Conservation (phyloP, 805 yeast species). For the Ogataea ganodermae region DNA sequence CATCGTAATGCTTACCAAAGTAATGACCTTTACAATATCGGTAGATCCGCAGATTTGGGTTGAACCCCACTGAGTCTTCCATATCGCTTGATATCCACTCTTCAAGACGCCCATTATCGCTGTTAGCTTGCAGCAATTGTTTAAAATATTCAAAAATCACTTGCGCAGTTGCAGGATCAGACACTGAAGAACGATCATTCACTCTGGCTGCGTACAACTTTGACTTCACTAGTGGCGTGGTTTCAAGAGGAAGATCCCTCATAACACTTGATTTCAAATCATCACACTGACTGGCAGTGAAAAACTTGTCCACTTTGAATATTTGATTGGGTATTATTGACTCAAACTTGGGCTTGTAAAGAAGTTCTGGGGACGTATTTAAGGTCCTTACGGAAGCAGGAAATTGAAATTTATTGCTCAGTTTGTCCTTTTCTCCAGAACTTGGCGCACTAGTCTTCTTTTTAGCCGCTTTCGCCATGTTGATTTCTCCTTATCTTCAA, state of each 20-base stretch:
- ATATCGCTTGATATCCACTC: slow-evolving; percentile 36
- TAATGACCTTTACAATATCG: slow-evolving; percentile 58
- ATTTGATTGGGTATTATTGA: slow-evolving; percentile 39
- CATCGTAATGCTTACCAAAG: slow-evolving; percentile 64
- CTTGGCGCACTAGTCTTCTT: neutral
- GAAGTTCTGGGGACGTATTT: neutral
- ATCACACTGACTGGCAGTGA: slow-evolving; percentile 39
- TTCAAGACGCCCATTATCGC: slow-evolving; percentile 34
- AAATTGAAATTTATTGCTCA: slow-evolving; percentile 4
- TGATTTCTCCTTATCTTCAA: neutral
- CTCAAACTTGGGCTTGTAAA: slow-evolving; percentile 16
- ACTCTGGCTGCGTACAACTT: slow-evolving; percentile 58
- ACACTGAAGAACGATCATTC: slow-evolving; percentile 50
- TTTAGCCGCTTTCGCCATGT: slow-evolving; percentile 1
- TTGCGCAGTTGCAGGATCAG: slow-evolving; percentile 40
- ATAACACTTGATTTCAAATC: slow-evolving; percentile 39
- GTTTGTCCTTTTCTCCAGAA: neutral
- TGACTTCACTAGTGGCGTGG: slow-evolving; percentile 50
- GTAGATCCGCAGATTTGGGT: slow-evolving; percentile 57
- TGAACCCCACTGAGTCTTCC: slow-evolving; percentile 46
- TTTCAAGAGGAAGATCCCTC: slow-evolving; percentile 35
- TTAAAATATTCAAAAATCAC: slow-evolving; percentile 47
- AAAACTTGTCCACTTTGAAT: slow-evolving; percentile 42
- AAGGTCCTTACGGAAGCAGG: slow-evolving; percentile 8
- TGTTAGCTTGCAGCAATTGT: slow-evolving; percentile 33